Conservation (phyloP, 352 stramenopile species). For the Discostella stelligera region DNA sequence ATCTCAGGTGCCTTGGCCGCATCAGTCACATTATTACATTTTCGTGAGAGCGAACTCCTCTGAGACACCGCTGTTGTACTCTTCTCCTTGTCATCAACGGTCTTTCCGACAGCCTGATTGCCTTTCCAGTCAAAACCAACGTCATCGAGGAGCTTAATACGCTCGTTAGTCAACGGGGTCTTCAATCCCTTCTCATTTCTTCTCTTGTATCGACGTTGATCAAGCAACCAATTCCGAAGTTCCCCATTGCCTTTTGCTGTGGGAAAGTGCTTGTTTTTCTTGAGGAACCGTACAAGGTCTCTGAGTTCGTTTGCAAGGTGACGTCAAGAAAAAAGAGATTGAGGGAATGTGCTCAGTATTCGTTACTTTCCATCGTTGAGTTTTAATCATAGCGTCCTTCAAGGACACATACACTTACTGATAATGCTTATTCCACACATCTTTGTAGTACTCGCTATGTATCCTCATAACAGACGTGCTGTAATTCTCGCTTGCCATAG, state of each 20-base stretch:
- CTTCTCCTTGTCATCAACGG: not conserved
- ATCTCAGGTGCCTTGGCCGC: not conserved
- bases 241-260: conserved; percentile 10
- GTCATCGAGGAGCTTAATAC: conserved; percentile 36
- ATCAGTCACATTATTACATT: not conserved
- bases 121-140: conserved; percentile 26
- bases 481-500: conserved; percentile 14
- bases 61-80: not conserved
- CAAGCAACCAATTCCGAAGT: conserved; percentile 25
- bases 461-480: conserved; percentile 3
- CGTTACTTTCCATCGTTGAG: no score
- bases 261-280: conserved; percentile 30
- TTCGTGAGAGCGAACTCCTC: not conserved
- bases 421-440: conserved; percentile 12
- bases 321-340: not conserved
- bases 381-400: not conserved
- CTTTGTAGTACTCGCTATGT: conserved; percentile 4
- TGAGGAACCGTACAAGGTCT: conserved; percentile 18
- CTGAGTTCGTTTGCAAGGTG: not conserved
- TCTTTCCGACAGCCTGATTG: not conserved
- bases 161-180: conserved; percentile 18
- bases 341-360: no score
- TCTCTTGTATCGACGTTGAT: conserved; percentile 30
- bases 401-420: conserved; percentile 4
- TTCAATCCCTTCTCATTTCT: conserved; percentile 19